Base-by-base conservation (phyloP, 1,284 basidiomycete species). In the Rhodotorula sp. region DNA sequence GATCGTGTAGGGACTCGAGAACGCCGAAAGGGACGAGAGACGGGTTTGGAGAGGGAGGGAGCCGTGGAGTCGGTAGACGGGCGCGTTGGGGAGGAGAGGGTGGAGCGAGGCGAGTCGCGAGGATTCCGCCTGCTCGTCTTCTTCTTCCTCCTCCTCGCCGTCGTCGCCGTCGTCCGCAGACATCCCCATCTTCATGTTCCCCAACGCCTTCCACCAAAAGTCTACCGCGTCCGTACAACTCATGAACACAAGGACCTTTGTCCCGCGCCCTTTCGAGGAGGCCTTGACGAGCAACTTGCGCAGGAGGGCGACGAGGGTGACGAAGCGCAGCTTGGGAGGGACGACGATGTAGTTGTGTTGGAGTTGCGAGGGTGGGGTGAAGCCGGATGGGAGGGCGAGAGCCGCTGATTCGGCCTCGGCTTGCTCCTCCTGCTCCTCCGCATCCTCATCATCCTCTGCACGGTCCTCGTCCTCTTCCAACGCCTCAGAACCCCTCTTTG, bases 211-310 rank as follows among this genome's bases (percentile, higher is more conserved):
- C 90, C 92, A 99, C 79, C 97, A 93, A 79, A 94, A 98, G 80
- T 99, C 95, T 46, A 99, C 96, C 2, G 93, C 92, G 80, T 98
- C 94, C 4, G 94, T 99, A 76, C 94, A 98, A 76, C 90, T 94
- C 70, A 99, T 83, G 81, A 99, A 99, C 9, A 99, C 93, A 63
- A 99, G 93, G 55, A 97, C 88, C 74, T 85, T 84, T 55, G 77
- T 80, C 0, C 83, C 77, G 27, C 78, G 77, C 78, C 88, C 85
- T 22, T 51, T 30, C 44, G 51, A 44, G 39, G 39, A 44, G 11
- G 39, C 39, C 22, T 22, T 61, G 48, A 74, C 55, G 48, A 97
- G 83, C 9, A 95, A 84, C 6, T 87, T 86, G 34, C 90, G 88
- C 44, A 94, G 82, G 4, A 99, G 84, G 4, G 95, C 90, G 36